Evolutionary conservation across 345 rosid genomes (phyloP).

Genomic region (Citrus unshiu): DNA sequence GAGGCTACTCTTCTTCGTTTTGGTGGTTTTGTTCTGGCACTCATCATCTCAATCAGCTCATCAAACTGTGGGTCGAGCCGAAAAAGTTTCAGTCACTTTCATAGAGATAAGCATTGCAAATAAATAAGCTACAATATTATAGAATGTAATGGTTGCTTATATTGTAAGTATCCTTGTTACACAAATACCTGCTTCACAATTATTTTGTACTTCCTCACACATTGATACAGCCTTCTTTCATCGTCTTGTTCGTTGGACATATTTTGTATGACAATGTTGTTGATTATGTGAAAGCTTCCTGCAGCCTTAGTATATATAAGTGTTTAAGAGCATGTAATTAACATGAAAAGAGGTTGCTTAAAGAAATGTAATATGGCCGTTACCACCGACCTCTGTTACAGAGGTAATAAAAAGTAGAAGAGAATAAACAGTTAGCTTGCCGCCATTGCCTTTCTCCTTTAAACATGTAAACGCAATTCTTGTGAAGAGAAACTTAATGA

Average conservation of each 20-base stretch:
- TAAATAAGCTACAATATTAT: background rate
- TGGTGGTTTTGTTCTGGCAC: conserved; percentile 16
- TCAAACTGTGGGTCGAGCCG: conserved; percentile 14
- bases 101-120: background rate
- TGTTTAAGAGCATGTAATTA: background rate
- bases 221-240: conserved; percentile 28
- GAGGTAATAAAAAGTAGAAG: background rate
- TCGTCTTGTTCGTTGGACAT: conserved; percentile 31
- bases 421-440: conserved; percentile 13
- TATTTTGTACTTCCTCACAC: conserved; percentile 30
- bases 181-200: conserved; percentile 32
- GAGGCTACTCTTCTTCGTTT: conserved; percentile 19
- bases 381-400: conserved; percentile 24
- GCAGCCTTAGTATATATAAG: background rate
- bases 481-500: conserved; percentile 19
- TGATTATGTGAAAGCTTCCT: background rate
- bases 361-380: conserved; percentile 9
- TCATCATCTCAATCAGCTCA: conserved; percentile 27
- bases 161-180: background rate
- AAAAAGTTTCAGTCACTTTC: background rate
- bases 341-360: background rate
- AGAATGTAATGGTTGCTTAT: background rate
- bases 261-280: background rate
- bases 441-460: conserved; percentile 7
- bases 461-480: conserved; percentile 27